phyloP scores from a whole-genome alignment of 257 asterid species.

The Penstemon newberryi region DNA sequence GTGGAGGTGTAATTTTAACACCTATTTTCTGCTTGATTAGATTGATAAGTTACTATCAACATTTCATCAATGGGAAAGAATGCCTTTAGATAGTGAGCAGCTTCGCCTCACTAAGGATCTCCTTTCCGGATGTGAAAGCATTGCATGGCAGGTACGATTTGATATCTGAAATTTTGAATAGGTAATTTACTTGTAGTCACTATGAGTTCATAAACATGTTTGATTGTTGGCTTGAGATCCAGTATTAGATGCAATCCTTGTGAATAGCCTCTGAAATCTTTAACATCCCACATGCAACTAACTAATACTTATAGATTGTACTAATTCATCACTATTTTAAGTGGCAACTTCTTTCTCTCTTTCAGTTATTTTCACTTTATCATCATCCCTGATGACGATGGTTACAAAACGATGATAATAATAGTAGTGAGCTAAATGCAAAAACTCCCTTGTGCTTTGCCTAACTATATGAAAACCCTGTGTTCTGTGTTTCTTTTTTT shows the following conservation, averaged over 20 bases:
- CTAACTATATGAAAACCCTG: too few species aligned
- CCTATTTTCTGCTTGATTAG: slow-evolving; percentile 44
- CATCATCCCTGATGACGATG: slow-evolving; percentile 9
- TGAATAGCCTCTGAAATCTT: neutral
- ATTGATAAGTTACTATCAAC: slow-evolving; percentile 78
- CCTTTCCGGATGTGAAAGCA: slow-evolving; percentile 79
- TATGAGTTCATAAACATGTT: slow-evolving; percentile 1
- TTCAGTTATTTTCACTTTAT: neutral
- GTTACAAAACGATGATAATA: neutral
- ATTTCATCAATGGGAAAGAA: slow-evolving; percentile 83
- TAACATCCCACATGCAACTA: neutral
- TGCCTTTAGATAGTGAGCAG: slow-evolving; percentile 59
- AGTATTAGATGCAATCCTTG: neutral
- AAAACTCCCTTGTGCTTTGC: too few species aligned
- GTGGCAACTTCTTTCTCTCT: neutral
- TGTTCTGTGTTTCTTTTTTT: too few species aligned
- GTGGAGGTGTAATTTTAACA: neutral
- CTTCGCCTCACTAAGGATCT: slow-evolving; percentile 68
- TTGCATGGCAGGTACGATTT: slow-evolving; percentile 89
- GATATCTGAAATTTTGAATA: slow-evolving; percentile 23
- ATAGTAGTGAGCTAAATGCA: too few species aligned
- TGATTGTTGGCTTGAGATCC: slow-evolving; percentile 9
- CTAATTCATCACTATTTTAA: slow-evolving; percentile 8
- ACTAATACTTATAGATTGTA: neutral
- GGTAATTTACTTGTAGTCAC: slow-evolving; percentile 5